Evolutionary conservation across 192 early-diverging fungal genomes (phyloP).

Genomic region (Coemansia sp.): DNA sequence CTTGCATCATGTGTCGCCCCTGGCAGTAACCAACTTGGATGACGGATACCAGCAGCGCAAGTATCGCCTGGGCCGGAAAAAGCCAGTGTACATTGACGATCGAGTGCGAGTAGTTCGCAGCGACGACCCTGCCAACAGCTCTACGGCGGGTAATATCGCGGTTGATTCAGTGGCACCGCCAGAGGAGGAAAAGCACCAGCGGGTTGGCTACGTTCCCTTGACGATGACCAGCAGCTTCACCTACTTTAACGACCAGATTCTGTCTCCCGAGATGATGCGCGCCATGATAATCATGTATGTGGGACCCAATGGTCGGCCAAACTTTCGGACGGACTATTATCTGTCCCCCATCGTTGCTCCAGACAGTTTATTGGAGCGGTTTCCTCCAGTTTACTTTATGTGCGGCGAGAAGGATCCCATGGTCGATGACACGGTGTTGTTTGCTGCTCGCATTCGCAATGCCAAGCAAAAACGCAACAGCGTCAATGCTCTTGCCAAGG

Average conservation of each 20-base stretch:
- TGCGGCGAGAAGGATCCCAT: conserved; percentile 96
- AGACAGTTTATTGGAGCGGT: conserved; percentile 76
- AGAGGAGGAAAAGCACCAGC: neutral
- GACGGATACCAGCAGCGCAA: conserved; percentile 28
- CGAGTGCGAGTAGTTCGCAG: conserved; percentile 30
- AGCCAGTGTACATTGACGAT: conserved; percentile 19
- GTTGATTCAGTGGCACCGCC: neutral
- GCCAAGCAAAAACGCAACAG: conserved; percentile 59
- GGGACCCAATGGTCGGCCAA: conserved; percentile 70
- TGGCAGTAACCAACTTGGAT: conserved; percentile 40
- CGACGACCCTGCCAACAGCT: too few relatives aligned
- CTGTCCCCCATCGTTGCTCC: conserved; percentile 84
- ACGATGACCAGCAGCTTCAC: conserved; percentile 71
- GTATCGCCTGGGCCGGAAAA: neutral
- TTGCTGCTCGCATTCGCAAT: conserved; percentile 78
- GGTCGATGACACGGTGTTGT: conserved; percentile 92
- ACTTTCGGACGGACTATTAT: conserved; percentile 78
- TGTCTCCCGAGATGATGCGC: conserved; percentile 72
- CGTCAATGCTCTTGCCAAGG: too few relatives aligned
- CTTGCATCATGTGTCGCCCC: conserved; percentile 63
- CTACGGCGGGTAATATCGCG: neutral
- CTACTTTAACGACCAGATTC: conserved; percentile 83
- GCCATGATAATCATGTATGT: conserved; percentile 79
- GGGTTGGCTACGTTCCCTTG: conserved; percentile 44
- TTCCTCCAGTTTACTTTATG: conserved; percentile 86